Evolutionary conservation across 1,284 basidiomycete species (phyloP), one percentile per base, ranked within the genome.

Genomic region (Trametes hirsuta): DNA sequence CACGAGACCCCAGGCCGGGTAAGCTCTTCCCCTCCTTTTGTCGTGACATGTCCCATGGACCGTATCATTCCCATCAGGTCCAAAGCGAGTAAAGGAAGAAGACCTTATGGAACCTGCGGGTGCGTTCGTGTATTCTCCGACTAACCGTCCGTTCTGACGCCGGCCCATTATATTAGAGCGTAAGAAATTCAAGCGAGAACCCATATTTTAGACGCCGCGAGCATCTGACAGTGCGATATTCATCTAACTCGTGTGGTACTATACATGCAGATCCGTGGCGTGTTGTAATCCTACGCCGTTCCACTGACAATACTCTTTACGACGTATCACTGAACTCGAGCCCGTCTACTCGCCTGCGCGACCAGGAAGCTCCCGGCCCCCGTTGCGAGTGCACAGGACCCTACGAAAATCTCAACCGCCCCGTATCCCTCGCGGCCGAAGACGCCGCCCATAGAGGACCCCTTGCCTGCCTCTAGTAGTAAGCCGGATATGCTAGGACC

Each of bases 371-470:
- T 70, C 2, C 60, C 47, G 1, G 61, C 51, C 25, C 65, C 66
- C 0, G 67, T 64, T 34, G 66, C 66, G 1, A 69, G 47, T 18
- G 69, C 69, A 48, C 67, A 69, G 4, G 64, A 63, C 8, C 71
- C 71, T 6, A 72, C 71, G 49, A 72, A 72, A 3, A 72, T 65
- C 53, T 72, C 69, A 21, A 72, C 63, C 2, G 64, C 59, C 34
- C 66, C 66, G 45, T 69, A 72, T 5, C 70, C 70, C 35, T 62
- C 63, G 55, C 65, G 59, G 5, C 68, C 70, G 37, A 69, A 72
- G 2, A 59, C 46, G 14, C 58, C 61, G 6, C 61, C 59, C 34
- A 61, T 55, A 0, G 63, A 37, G 2, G 55, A 41, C 25, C 65
- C 60, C 18, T 63, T 67, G 11, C 70, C 70, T 1, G 64, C 63